Base-by-base conservation (phyloP, 2,329 filamentous ascomycete species). In the Daldinia sp. region DNA sequence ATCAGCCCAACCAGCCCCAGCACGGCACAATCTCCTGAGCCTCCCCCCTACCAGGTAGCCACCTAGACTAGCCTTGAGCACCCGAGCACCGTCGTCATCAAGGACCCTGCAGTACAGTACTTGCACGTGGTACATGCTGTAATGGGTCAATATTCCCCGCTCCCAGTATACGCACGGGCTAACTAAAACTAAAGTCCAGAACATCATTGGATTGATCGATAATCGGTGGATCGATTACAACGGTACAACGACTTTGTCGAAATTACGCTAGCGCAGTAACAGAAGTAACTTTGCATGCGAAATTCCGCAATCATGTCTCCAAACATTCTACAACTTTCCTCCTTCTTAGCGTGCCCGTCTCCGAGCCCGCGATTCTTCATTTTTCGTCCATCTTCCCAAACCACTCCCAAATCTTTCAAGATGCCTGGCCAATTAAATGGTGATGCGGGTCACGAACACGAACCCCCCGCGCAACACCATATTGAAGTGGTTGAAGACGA, bases 401-500 rank as follows among this genome's bases (percentile, higher is more conserved):
- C 51, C 3, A 59, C 25, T 15, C 52, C 45, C 43, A 62, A 47
- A 39, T 50, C 17, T 32, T 43, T 29, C 70, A 75, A 37, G 65
- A 84, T 84, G 82, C 73, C 81, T 35, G 74, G 73, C 49, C 73
- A 80, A 35, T 63, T 75, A 47, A 76, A 76, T 34, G 80, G 77
- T 74, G 68, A 66, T 3, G 34, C 52, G 21, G 64, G 55, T 17
- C 65, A 67, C 68, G 71, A 76, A 73, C 65, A 67, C 68, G 71
- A 76, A 73, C 66, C 73, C 65, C 72, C 75, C 73, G 69, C 76
- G 70, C 73, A 74, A 47, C 83, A 82, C 48, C 83, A 82, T 70
- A 82, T 86, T 71, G 82, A 85, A 63, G 78, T 85, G 53, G 77
- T 79, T 17, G 79, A 82, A 60, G 78, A 82, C 49, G 72, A 70